Base-by-base conservation (phyloP, 2,329 filamentous ascomycete species). In the Aspergillus thermomutatus region DNA sequence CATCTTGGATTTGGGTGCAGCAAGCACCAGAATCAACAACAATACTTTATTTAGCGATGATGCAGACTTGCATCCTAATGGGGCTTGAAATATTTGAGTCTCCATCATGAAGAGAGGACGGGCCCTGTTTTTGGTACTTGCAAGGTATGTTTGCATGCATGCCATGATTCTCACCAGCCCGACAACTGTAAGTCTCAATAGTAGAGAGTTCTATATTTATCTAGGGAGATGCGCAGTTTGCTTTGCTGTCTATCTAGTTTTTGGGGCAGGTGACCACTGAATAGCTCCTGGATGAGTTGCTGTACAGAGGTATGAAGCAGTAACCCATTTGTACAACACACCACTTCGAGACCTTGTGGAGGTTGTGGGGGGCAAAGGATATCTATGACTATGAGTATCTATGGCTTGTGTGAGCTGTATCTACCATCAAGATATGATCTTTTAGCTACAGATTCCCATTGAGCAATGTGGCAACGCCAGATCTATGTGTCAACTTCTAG, bases 11-110 rank as follows among this genome's bases (percentile, higher is more conserved):
- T 54, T 57, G 54, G 48, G 56, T 59, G 59, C 49, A 59, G 53
- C 21, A 43, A 52, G 43, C 50, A 21, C 61, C 59, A 58, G 57
- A 63, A 63, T 57, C 52, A 60, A 59, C 46, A 63, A 58, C 53
- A 56, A 60, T 54, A 54, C 48, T 50, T 49, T 61, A 28, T 49
- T 34, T 43, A 43, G 28, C 26, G 40, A 57, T 58, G 57, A 60
- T 60, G 59, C 48, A 49, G 59, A 47, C 55, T 19, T 56, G 55
- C 57, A 57, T 56, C 31, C 23, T 31, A 19, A 37, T 37, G 5
- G 4, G 31, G 4, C 14, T 37, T 17, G 17, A 7, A 37, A 14
- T n/a, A 37, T 37, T 37, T 3, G 2, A 37, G 31, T 37, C 31
- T 37, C 5, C 14, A 7, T n/a, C 14, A 37, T 37, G 17, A 34